Base-by-base conservation (phyloP, 257 asterid genomes). In the Mentha longifolia region DNA sequence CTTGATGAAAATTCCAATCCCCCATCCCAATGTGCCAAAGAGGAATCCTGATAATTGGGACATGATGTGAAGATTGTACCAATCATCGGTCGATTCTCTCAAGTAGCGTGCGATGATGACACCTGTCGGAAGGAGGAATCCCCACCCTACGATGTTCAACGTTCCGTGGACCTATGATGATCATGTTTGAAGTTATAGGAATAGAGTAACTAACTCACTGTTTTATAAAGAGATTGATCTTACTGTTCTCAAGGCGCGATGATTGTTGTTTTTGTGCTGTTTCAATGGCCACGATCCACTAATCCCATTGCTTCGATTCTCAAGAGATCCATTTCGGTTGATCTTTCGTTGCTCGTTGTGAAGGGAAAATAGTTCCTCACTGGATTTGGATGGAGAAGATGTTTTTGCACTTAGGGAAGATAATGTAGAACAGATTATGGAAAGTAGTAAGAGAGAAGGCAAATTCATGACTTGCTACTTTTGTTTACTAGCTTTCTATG, bases 21-120 rank as follows among this genome's bases (percentile, higher is more conserved):
- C 87, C 89, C 89, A 85, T 46, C 89, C 89, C 6, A 82, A 22
- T 42, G 87, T 70, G 74, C 89, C 87, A 50, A 85, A 33, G 37
- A 82, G 25, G 57, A 73, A 82, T 11, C 87, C 87, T 25, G 80
- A 74, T n/a, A 72, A 30, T 12, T 85, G 78, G 7, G 82, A 66
- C 46, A 51, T 0, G 7, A 80, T 69, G 65, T 85, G 89, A 47
- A 85, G 74, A 31, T 78, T 56, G 61, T 78, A 75, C 87, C 84
- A 78, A 3, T 82, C 80, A 1, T 69, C 65, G 20, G 65, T 60
- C 30, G 33, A 54, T 65, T 67, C 80, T 70, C 52, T 84, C 61
- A 68, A 74, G 62, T 79, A 74, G 55, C 89, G 76, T n/a, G 89
- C 86, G 7, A 64, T 31, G 22, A 84, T 74, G 6, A 59, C 74